Evolutionary conservation across 1,284 basidiomycete species (phyloP).

Genomic region (Ceratobasidium sp.): DNA sequence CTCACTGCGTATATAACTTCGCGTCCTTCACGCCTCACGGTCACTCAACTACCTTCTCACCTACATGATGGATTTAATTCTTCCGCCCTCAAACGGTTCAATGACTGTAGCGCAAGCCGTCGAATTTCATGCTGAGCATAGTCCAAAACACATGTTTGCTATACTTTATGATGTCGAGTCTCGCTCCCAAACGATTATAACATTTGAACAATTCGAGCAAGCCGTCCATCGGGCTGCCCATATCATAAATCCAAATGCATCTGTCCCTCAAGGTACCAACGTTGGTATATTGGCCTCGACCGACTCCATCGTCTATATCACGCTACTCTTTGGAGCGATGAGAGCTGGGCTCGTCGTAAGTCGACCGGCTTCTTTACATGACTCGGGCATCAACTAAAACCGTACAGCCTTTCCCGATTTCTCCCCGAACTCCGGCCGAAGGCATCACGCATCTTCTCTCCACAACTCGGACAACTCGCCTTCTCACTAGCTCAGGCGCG

Average conservation of each 20-base stretch:
- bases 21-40: too few species aligned
- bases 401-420: conserved; percentile 6
- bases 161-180: conserved; percentile 18
- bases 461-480: not conserved
- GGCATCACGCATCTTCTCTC: conserved; percentile 13
- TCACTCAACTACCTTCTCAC: too few species aligned
- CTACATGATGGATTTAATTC: not conserved
- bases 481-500: not conserved
- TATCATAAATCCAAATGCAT: not conserved
- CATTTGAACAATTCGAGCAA: conserved; percentile 6
- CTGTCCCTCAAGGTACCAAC: conserved; percentile 4
- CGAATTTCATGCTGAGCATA: conserved; percentile 23
- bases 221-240: conserved; percentile 7
- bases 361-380: not conserved
- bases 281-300: conserved; percentile 2
- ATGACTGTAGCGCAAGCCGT: not conserved
- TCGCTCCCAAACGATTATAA: not conserved
- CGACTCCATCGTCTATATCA: not conserved
- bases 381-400: not conserved
- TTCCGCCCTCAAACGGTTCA: conserved; percentile 14
- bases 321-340: not conserved
- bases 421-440: not conserved
- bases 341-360: not conserved
- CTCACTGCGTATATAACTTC: too few species aligned
- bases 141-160: conserved; percentile 6